Evolutionary conservation across 1,284 basidiomycete genomes (phyloP).

Genomic region (Phenoliferia sp.): DNA sequence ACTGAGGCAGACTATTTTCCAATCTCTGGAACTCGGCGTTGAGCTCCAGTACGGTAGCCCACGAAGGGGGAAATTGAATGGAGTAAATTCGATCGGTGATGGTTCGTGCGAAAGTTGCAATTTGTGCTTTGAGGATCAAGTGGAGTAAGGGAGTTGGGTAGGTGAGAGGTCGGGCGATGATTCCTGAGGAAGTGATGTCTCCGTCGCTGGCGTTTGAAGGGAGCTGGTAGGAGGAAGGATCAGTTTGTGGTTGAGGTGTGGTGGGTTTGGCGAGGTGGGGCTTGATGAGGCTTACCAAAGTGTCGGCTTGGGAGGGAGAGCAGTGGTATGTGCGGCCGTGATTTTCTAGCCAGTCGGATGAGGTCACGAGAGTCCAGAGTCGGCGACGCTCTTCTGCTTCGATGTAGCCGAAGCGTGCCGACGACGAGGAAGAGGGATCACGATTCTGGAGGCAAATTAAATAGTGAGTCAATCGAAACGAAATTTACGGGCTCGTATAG

Average conservation of each 20-base stretch:
- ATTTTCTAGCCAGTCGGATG: conserved; percentile 19
- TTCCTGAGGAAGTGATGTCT: conserved; percentile 11
- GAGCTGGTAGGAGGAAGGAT: not conserved
- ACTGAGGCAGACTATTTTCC: conserved; percentile 6
- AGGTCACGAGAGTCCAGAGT: conserved; percentile 23
- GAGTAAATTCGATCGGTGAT: conserved; percentile 15
- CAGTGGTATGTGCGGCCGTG: conserved; percentile 8
- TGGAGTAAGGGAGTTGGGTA: conserved; percentile 18
- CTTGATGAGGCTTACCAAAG: not conserved
- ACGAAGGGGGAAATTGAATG: conserved; percentile 10
- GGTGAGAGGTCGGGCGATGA: conserved; percentile 8
- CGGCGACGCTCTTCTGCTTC: conserved; percentile 23
- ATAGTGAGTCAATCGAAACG: not conserved
- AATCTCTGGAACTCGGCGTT: conserved; percentile 16
- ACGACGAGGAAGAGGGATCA: not conserved
- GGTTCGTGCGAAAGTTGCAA: conserved; percentile 4
- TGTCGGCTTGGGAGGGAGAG: conserved; percentile 18
- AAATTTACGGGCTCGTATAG: rapidly evolving
- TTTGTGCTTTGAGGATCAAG: conserved; percentile 7
- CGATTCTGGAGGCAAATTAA: conserved; percentile 7
- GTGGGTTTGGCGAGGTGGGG: too few species aligned
- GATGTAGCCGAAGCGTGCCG: not conserved
- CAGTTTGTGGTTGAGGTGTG: too few species aligned
- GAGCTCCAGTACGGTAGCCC: conserved; percentile 10
- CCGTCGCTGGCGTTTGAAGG: conserved; percentile 20